Evolutionary conservation across 306 rosid genomes (phyloP).

Genomic region (Adenanthera pavonina): DNA sequence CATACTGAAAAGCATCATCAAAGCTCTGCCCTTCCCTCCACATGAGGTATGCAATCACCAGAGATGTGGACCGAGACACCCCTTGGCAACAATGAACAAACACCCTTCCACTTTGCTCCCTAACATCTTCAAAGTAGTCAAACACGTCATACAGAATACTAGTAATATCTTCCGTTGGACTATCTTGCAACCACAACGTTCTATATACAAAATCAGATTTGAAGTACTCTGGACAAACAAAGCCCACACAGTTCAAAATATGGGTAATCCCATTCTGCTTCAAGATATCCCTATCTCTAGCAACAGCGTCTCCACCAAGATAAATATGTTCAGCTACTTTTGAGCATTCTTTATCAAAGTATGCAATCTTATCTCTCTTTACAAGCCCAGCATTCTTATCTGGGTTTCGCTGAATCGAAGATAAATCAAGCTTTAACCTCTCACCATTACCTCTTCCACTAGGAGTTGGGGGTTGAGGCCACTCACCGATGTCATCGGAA

Average conservation of each 20-base stretch:
- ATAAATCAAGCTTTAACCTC: constrained; percentile 95
- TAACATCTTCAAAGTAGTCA: constrained; percentile 98
- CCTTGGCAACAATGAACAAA: constrained; percentile 99
- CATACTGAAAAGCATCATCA: constrained; percentile 98
- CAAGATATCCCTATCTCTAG: constrained; percentile 86
- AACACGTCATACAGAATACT: constrained; percentile 93
- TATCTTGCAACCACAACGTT: constrained; percentile 97
- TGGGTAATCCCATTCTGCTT: constrained; percentile 89
- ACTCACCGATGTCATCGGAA: constrained; percentile 96
- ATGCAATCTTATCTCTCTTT: constrained; percentile 97
- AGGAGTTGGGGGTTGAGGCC: constrained; percentile 96
- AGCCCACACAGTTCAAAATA: constrained; percentile 94
- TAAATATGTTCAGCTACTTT: constrained; percentile 94
- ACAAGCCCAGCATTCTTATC: constrained; percentile 88
- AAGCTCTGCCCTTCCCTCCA: constrained; percentile 99
- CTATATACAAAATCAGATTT: constrained; percentile 86
- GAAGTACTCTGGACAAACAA: constrained; percentile 96
- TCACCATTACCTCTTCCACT: constrained; percentile 82
- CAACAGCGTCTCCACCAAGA: constrained; percentile 99
- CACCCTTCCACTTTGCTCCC: constrained; percentile 88
- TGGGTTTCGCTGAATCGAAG: constrained; percentile 80
- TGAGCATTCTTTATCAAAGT: constrained; percentile 94
- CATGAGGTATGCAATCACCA: constrained; percentile 97
- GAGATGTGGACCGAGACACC: constrained; percentile 94
- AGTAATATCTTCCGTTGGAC: constrained; percentile 97